A percentile compares a stretch with the other conserved stretches of the same genome.
These are phyloP conservation scores for Ophiostoma montium DNA, from an alignment of 2,329 filamentous ascomycete genomes.

Conservation along the genomic window DNA sequence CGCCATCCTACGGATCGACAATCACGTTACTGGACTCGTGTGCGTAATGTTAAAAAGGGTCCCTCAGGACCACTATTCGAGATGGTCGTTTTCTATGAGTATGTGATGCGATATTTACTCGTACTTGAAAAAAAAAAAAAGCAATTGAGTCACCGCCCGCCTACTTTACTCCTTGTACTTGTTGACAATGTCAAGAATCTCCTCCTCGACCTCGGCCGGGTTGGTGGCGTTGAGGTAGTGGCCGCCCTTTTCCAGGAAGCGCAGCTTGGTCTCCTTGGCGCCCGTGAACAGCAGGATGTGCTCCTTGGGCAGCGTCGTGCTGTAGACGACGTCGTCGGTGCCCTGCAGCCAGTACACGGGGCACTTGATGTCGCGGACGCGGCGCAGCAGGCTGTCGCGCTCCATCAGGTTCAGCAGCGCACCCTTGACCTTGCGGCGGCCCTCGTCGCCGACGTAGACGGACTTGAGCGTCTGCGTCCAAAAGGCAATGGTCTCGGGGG, in stretches of 20 bases:
- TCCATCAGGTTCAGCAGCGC: constrained; percentile 27
- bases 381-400: constrained; percentile 28
- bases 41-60: no score
- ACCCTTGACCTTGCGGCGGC: constrained; percentile 28
- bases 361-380: constrained; percentile 30
- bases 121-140: neutral
- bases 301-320: constrained; percentile 23
- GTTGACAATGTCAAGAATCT: constrained; percentile 21
- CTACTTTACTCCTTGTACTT: constrained; percentile 5
- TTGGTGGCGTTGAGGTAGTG: constrained; percentile 33
- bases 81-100: neutral
- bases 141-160: no score
- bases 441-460: constrained; percentile 31
- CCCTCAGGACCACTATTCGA: no score
- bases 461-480: constrained; percentile 28
- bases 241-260: constrained; percentile 25
- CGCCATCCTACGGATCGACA: no score
- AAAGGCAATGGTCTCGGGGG: constrained; percentile 21
- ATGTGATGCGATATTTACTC: neutral
- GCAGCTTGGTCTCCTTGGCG: constrained; percentile 26
- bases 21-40: no score
- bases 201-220: constrained; percentile 27
- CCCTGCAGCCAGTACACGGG: constrained; percentile 38
- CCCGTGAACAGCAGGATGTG: constrained; percentile 33
- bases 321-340: constrained; percentile 28